Base-by-base conservation (phyloP, 1,284 basidiomycete genomes). In the Ustilago shanxiensis region DNA sequence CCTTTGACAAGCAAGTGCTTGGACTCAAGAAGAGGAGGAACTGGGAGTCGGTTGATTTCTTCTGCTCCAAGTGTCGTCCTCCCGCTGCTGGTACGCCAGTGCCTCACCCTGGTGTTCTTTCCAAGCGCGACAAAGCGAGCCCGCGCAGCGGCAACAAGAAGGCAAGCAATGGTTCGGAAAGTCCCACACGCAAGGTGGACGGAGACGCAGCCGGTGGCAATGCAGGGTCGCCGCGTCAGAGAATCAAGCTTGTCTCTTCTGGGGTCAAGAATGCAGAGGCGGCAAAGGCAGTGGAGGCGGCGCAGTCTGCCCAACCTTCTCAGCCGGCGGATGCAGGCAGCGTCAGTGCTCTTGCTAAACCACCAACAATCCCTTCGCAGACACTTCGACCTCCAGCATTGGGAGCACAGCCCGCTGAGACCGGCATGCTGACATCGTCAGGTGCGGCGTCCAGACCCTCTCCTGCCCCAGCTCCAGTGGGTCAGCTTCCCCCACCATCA, bases 11-110 rank as follows among this genome's bases (percentile, higher is more conserved):
- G 49, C 65, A 64, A 45, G 57, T 52, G n/a, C 44, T 62, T 37
- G 60, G 61, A 26, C 56, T 63, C 24, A 71, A 64, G 51, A 70
- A 77, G 70, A 73, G 63, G 28, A 71, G 80, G 14, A 63, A 81
- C 52, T 84, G 83, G 83, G 80, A 80, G 18, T 24, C 51, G 4
- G 71, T 66, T 26, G 80, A 82, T 66, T 84, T 84, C 54, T 74
- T 61, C 49, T 84, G 83, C 61, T 66, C 72, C 22, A 72, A 70
- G 33, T 83, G 82, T 53, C 64, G 64, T 22, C 75, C 79, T 9
- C 79, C 79, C 11, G 20, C 63, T 1, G 44, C 63, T 10, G 77
- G 66, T 49, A 53, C 66, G 22, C 77, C 77, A 1, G 39, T 58
- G 6, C 77, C 79, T 16, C 50, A 60, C 14, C 70, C 63, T 14